These are phyloP conservation scores for Mediolabrus comicus DNA, from an alignment of 108 stramenopile genomes.

Conservation along the genomic window DNA sequence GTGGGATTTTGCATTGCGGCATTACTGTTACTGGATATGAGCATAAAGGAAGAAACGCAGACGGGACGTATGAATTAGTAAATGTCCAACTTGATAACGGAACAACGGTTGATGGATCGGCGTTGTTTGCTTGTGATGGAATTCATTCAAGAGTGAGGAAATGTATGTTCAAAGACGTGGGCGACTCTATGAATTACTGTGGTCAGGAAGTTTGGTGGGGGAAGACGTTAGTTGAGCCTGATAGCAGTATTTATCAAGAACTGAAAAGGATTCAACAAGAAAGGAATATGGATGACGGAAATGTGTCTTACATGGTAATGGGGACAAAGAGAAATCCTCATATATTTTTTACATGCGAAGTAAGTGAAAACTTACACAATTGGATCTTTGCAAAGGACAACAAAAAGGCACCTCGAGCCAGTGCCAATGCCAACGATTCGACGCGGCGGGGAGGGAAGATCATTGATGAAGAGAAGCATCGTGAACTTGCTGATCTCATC, in stretches of 20 bases:
- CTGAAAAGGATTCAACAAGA: neutral
- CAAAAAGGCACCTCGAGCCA: neutral
- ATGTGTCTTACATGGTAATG: neutral
- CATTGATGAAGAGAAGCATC: slow-evolving; percentile 10
- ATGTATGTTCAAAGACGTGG: slow-evolving; percentile 6
- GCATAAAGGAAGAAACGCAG: neutral
- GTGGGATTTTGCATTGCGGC: neutral
- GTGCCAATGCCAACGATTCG: slow-evolving; percentile 11
- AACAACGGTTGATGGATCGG: slow-evolving; percentile 4
- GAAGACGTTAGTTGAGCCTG: slow-evolving; percentile 9
- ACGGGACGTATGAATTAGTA: neutral
- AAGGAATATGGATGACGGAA: neutral
- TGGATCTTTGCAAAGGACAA: slow-evolving; percentile 2
- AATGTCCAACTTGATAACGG: neutral
- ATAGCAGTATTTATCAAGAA: neutral
- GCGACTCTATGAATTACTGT: slow-evolving; percentile 25
- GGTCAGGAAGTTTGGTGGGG: slow-evolving; percentile 23
- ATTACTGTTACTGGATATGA: neutral
- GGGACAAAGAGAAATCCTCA: neutral
- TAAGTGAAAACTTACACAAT: neutral
- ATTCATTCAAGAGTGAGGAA: slow-evolving; percentile 14
- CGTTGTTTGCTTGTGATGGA: slow-evolving; percentile 38
- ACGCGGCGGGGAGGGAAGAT: slow-evolving; percentile 19
- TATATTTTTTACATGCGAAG: neutral
- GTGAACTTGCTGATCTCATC: neutral